Conservation (phyloP, 768 basidiomycete genomes). For the Mrakia blollopis region DNA sequence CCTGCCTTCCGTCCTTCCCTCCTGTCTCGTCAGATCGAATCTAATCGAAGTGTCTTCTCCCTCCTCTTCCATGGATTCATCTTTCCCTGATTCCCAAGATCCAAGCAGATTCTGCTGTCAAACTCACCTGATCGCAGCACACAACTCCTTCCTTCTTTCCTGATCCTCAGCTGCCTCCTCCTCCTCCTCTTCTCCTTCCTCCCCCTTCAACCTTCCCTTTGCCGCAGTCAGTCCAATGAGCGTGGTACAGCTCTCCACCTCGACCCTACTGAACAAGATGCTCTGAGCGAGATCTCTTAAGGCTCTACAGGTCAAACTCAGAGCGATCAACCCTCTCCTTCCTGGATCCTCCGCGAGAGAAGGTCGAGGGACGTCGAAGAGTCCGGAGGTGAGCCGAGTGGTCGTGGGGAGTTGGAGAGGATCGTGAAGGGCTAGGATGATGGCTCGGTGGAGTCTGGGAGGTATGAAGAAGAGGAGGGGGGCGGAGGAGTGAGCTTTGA, state of each 20-base stretch:
- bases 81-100: neutral
- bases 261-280: neutral
- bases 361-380: neutral
- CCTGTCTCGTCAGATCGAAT: too few species aligned
- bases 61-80: neutral
- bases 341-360: neutral
- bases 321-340: neutral
- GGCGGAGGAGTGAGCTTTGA: too few species aligned
- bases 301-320: neutral
- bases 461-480: neutral
- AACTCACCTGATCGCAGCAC: neutral
- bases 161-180: neutral
- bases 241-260: neutral
- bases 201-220: neutral
- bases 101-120: neutral
- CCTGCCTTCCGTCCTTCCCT: too few species aligned
- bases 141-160: neutral
- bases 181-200: neutral
- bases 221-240: neutral
- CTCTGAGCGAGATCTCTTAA: neutral
- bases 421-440: neutral
- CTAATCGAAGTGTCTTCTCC: too few species aligned
- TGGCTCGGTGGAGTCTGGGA: conserved; percentile 1
- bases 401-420: neutral
- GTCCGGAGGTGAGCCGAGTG: neutral